phyloP scores from a whole-genome alignment of 2,329 filamentous ascomycete genomes.

The Venturia nashicola region DNA sequence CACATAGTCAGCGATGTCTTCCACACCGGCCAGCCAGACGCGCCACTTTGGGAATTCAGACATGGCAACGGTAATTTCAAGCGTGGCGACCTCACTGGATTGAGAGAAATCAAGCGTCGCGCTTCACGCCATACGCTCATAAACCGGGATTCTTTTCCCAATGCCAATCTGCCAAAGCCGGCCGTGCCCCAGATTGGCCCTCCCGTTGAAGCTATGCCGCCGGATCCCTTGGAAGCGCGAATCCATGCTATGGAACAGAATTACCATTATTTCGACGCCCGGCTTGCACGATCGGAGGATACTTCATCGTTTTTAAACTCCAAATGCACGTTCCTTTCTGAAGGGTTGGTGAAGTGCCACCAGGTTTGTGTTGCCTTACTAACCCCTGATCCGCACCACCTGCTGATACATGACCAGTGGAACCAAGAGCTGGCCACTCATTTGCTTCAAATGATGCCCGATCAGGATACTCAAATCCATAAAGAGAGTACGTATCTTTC shows the following conservation, averaged over 20 bases:
- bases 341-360: constrained; percentile 63
- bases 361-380: constrained; percentile 40
- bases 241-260: constrained; percentile 67
- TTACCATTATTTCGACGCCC: constrained; percentile 64
- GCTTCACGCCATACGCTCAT: constrained; percentile 89
- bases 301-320: constrained; percentile 64
- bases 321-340: constrained; percentile 71
- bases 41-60: constrained; percentile 96
- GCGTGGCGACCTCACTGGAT: constrained; percentile 76
- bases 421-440: constrained; percentile 74
- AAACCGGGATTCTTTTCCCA: constrained; percentile 75
- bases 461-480: constrained; percentile 63
- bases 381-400: constrained; percentile 5
- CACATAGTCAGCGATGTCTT: constrained; percentile 88
- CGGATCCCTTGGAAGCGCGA: constrained; percentile 66
- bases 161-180: constrained; percentile 49
- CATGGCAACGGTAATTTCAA: constrained; percentile 97
- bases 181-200: constrained; percentile 38
- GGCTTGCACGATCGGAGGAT: constrained; percentile 75
- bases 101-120: constrained; percentile 90
- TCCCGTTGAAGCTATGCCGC: constrained; percentile 63
- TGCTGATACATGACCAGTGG: constrained; percentile 42
- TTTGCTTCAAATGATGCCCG: constrained; percentile 60
- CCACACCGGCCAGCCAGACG: constrained; percentile 85
- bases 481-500: constrained; percentile 57